Base-by-base conservation (phyloP, 495 filamentous ascomycete species). In the Aspergillus saccharolyticus region DNA sequence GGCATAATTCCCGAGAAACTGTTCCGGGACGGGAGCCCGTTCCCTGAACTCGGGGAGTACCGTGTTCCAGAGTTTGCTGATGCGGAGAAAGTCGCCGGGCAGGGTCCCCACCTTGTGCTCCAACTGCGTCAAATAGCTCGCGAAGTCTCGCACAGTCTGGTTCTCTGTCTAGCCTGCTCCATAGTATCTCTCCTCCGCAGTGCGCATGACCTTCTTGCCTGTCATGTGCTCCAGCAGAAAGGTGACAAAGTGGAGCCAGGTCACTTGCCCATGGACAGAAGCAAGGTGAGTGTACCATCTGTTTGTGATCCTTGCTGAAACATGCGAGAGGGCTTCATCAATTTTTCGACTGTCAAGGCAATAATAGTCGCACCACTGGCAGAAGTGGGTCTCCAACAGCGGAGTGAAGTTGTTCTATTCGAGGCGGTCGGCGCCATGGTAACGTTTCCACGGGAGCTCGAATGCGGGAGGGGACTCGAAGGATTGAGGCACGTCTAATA, bases 41-140 rank as follows among this genome's bases (percentile, higher is more conserved):
- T 44, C 46, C 14, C 55, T 47, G 6, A 59, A 19, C 15, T 51
- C 53, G 2, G 56, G 53, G 8, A 63, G 47, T 3, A 63, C 25
- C 3, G 44, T 50, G 16, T 54, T 25, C 48, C 50, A 59, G 15
- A 59, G 53, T 20, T 51, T 56, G 22, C 17, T 17, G 17, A 52
- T 54, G 3, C 60, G 60, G 25, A 54, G 21, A 10, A 56, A 12
- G 14, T 57, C 56, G 10, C 15, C 44, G 47, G 48, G 14, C 33
- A 22, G 24, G 17, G 28, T 6, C 44, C 44, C 30, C 17, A 56
- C 16, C 4, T 33, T 1, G 17, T 30, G 15, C 47, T 50, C 3
- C 8, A 50, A 1, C 47, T 50, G 22, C 1, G 47, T 30, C 47
- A 50, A 9, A 30, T 30, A 14, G 24, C 47, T 48, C n/a, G n/a